phyloP scores from a whole-genome alignment of 2,329 filamentous ascomycete genomes.

The Plectosphaerella sp. region DNA sequence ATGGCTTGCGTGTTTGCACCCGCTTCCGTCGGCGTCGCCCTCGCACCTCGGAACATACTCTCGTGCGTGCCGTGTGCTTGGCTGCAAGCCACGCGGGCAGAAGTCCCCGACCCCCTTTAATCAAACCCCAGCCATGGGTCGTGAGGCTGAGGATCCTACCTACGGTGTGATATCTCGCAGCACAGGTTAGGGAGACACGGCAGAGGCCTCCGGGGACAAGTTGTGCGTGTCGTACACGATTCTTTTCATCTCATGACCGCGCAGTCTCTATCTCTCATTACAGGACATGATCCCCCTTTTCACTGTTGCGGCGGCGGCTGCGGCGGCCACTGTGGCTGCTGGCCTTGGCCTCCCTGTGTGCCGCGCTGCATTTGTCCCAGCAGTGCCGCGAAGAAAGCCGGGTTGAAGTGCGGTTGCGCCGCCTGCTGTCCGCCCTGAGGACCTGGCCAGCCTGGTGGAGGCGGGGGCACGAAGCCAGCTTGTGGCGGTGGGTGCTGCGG shows the following conservation, averaged over 20 bases:
- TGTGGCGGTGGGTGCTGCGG: too few relatives aligned
- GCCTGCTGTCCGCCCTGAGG: constrained; percentile 26
- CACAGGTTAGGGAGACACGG: not conserved
- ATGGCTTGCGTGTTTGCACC: too few relatives aligned
- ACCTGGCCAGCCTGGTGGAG: constrained; percentile 30
- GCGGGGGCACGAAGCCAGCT: constrained; percentile 28
- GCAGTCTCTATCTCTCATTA: too few relatives aligned
- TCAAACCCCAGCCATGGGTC: too few relatives aligned
- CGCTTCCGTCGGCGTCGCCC: too few relatives aligned
- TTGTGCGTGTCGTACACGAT: not conserved
- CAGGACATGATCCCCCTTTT: not conserved
- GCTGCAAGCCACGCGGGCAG: too few relatives aligned
- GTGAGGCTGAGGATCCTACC: too few relatives aligned
- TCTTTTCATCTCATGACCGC: not conserved
- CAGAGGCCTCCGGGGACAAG: not conserved
- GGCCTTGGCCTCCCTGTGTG: constrained; percentile 5
- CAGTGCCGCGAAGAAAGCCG: constrained; percentile 49
- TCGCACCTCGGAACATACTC: too few relatives aligned
- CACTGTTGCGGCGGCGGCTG: constrained; percentile 21
- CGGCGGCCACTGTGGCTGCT: constrained; percentile 13
- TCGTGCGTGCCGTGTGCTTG: too few relatives aligned
- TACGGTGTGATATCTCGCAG: too few relatives aligned
- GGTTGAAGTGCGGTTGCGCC: constrained; percentile 48
- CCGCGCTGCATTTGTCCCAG: constrained; percentile 39
- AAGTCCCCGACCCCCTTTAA: too few relatives aligned